Conservation (phyloP, 176 grass and related monocot species). For the Aegilops speltoides region DNA sequence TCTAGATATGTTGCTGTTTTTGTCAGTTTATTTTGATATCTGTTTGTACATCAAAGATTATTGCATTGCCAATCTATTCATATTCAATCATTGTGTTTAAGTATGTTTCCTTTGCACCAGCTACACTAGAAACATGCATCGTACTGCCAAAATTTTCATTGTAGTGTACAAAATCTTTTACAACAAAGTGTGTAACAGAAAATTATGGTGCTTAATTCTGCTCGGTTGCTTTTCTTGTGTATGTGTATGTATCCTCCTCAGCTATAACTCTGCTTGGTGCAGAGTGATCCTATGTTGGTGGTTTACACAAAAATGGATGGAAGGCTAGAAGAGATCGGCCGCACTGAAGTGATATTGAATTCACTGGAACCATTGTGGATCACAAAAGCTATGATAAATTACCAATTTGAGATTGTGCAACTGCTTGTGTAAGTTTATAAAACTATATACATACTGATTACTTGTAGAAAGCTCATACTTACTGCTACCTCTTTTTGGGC, state of each 20-base stretch:
- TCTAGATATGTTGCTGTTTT: neutral
- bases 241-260: neutral
- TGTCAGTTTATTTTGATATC: neutral
- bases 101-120: neutral
- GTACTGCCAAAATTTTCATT: conserved; percentile 6
- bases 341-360: conserved; percentile 90
- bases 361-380: conserved; percentile 83
- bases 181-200: neutral
- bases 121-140: conserved; percentile 13
- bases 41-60: neutral
- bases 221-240: neutral
- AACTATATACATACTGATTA: conserved; percentile 9
- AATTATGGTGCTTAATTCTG: conserved; percentile 27
- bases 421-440: conserved; percentile 70
- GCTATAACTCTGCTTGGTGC: conserved; percentile 25
- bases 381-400: conserved; percentile 79
- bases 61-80: neutral
- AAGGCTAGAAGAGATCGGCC: conserved; percentile 89
- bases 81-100: neutral
- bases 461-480: conserved; percentile 14
- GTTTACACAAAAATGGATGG: conserved; percentile 58
- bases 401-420: conserved; percentile 94
- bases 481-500: neutral
- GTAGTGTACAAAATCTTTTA: neutral
- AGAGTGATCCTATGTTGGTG: conserved; percentile 96